These are phyloP conservation scores for Leccinum rimulosum DNA, from an alignment of 768 basidiomycete species.

Conservation along the genomic window DNA sequence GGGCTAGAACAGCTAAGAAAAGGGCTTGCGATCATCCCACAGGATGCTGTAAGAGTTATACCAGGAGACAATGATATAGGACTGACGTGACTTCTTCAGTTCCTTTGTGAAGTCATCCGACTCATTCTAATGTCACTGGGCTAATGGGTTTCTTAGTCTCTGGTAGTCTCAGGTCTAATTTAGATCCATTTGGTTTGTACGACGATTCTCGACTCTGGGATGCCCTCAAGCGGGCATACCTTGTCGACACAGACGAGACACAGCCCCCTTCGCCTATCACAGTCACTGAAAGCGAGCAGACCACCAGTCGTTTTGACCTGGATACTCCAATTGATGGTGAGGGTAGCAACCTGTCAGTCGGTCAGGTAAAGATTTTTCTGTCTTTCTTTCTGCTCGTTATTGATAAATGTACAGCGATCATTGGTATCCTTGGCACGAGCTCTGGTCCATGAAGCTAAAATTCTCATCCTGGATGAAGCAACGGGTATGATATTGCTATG, in stretches of 20 bases:
- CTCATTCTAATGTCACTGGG: not conserved
- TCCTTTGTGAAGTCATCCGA: conserved; percentile 35
- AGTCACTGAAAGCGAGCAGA: conserved; percentile 37
- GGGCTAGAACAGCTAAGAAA: conserved; percentile 73
- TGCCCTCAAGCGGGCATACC: conserved; percentile 79
- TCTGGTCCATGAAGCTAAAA: conserved; percentile 78
- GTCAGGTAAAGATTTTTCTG: conserved; percentile 28
- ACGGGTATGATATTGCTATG: conserved; percentile 46
- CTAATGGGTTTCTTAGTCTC: conserved; percentile 45
- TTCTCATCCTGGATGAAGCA: conserved; percentile 89
- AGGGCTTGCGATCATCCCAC: conserved; percentile 76
- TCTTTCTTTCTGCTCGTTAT: not conserved
- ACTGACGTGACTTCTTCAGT: conserved; percentile 19
- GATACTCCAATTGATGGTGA: conserved; percentile 86
- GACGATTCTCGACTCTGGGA: conserved; percentile 89
- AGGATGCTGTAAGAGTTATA: conserved; percentile 47
- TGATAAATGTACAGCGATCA: conserved; percentile 59
- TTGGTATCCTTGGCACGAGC: conserved; percentile 88
- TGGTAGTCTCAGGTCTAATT: conserved; percentile 79
- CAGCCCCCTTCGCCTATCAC: conserved; percentile 29
- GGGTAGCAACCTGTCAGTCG: conserved; percentile 79
- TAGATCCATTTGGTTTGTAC: conserved; percentile 83
- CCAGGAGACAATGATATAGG: not conserved
- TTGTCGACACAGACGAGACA: conserved; percentile 54
- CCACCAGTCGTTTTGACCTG: conserved; percentile 62